Base-by-base conservation (phyloP, 1,284 basidiomycete genomes). In the Mixia osmundae region DNA sequence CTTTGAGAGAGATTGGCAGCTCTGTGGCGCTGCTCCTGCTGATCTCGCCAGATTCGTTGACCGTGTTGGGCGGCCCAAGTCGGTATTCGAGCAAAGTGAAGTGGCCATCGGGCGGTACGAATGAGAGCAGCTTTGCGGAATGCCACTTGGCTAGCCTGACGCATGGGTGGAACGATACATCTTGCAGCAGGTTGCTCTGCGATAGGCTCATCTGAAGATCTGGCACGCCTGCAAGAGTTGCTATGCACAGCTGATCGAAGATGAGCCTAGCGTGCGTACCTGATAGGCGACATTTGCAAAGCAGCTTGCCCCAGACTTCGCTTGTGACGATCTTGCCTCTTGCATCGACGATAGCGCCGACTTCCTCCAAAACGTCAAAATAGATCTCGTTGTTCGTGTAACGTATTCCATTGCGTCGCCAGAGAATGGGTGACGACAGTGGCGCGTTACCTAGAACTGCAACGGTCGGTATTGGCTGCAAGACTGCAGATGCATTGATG, bases 371-470 rank as follows among this genome's bases (percentile, higher is more conserved):
- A 40, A 91, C 67, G 53, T 95, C 87, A 53, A 95, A 80, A 54
- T 82, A 83, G 23, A 94, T 76, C 57, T 95, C 87, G 54, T 94
- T 91, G 56, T 70, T 76, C 26, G 74, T 70, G 54, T 95, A 77
- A 38, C 73, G 66, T 27, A 89, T 63, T 2, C 78, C 78, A 3
- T 74, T 67, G 49, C 77, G 76, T 34, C 89, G 67, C 87, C 87
- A 95, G 4, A 85, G 82, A 52, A 94, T 87, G 1, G 82, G 78
- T 5, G 80, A 83, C 2, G 80, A 72, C 49, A 94, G 87, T 0
- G 80, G 30, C 19, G 34, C 25, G 3, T 22, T 19, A 16, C 14
- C 24, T 24, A 22, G 24, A 19, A 29, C 23, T 15, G 23, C 16
- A n/a, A 32, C 19, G 20, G 46, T 50, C 33, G 52, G 21, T 14